Evolutionary conservation across 208 protist genomes (phyloP).

Genomic region (Leishmania aethiopica): DNA sequence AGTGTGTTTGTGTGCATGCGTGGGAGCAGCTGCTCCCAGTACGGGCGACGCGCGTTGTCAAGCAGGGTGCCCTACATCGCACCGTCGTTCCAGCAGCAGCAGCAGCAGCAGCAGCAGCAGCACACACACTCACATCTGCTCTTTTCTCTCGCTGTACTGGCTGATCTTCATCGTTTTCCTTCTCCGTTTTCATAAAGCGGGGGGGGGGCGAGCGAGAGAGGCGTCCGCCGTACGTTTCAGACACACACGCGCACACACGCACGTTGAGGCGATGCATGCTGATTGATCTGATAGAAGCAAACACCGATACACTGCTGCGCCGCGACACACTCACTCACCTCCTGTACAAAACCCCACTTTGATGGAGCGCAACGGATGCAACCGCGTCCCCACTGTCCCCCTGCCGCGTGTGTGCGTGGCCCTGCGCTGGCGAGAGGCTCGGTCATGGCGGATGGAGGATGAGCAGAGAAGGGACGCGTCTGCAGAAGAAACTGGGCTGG

Average conservation of each 20-base stretch:
- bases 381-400: background rate
- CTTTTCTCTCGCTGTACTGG: background rate
- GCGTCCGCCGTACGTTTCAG: background rate
- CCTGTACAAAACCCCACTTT: background rate
- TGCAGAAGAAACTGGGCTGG: background rate
- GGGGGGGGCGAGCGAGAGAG: background rate
- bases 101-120: no score
- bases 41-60: background rate
- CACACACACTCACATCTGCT: background rate
- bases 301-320: background rate
- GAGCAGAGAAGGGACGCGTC: background rate
- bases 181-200: no score
- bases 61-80: background rate
- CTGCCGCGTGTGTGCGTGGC: constrained; percentile 25
- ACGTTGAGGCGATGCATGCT: background rate
- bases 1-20: background rate
- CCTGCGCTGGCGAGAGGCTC: constrained; percentile 30
- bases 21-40: background rate
- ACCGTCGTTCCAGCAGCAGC: background rate
- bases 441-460: constrained; percentile 1
- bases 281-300: background rate
- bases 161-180: background rate
- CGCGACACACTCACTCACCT: background rate
- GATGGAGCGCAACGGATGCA: constrained; percentile 5
- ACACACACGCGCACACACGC: background rate